Evolutionary conservation across 2,329 filamentous ascomycete genomes (phyloP).

Genomic region (Talaromyces sp.): DNA sequence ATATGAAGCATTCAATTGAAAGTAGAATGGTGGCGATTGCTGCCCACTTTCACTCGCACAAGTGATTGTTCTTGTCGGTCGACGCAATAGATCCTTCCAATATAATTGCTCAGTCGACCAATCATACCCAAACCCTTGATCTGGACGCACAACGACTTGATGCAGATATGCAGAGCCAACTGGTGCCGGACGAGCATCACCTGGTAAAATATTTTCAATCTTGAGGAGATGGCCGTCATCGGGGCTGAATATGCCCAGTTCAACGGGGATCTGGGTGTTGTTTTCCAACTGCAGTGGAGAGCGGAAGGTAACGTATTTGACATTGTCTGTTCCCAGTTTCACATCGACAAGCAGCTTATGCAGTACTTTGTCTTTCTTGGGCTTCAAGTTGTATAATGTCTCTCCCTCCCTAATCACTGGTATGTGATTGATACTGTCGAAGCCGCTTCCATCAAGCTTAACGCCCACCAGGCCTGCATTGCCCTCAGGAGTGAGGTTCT

Average conservation of each 20-base stretch:
- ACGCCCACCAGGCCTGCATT: slow-evolving; percentile 75
- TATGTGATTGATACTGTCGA: slow-evolving; percentile 83
- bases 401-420: slow-evolving; percentile 93
- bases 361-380: slow-evolving; percentile 76
- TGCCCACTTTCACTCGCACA: slow-evolving; percentile 83
- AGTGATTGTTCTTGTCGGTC: slow-evolving; percentile 78
- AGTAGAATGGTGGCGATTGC: slow-evolving; percentile 78
- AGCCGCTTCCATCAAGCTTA: slow-evolving; percentile 85
- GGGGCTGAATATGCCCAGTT: slow-evolving; percentile 84
- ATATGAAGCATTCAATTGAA: slow-evolving; percentile 84
- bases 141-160: slow-evolving; percentile 78
- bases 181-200: slow-evolving; percentile 81
- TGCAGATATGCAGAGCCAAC: slow-evolving; percentile 91
- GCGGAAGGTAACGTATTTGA: slow-evolving; percentile 95
- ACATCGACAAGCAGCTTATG: slow-evolving; percentile 92
- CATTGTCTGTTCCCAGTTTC: slow-evolving; percentile 83
- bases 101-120: slow-evolving; percentile 88
- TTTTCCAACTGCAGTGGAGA: slow-evolving; percentile 92
- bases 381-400: slow-evolving; percentile 79
- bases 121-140: slow-evolving; percentile 92
- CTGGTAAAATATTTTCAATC: slow-evolving; percentile 94
- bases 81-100: slow-evolving; percentile 86
- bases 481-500: slow-evolving; percentile 80
- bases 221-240: slow-evolving; percentile 87
- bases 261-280: slow-evolving; percentile 91